These are phyloP conservation scores for Leccinum angustisporum DNA, from an alignment of 1,284 basidiomycete species.

Conservation along the genomic window DNA sequence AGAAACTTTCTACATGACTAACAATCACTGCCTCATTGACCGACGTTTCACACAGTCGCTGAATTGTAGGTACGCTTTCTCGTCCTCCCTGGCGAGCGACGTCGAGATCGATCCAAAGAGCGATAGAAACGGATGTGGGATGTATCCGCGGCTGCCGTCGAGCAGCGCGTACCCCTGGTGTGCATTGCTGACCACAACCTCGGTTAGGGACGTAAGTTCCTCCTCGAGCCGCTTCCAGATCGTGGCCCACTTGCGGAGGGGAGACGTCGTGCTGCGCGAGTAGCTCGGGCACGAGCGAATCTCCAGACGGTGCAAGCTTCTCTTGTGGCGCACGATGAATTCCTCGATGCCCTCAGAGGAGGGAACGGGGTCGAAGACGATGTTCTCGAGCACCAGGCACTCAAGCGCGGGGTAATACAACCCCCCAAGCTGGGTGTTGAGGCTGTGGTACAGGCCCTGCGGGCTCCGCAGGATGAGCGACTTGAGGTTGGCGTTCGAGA, in stretches of 20 bases:
- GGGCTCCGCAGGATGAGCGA: conserved; percentile 29
- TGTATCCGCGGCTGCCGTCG: conserved; percentile 23
- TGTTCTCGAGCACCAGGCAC: conserved; percentile 31
- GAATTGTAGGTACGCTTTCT: conserved; percentile 6
- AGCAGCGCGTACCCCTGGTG: conserved; percentile 25
- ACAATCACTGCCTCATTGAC: not conserved
- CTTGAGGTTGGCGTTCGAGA: conserved; percentile 21
- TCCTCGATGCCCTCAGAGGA: conserved; percentile 28
- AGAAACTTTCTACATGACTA: too few relatives aligned
- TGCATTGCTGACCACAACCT: conserved; percentile 18
- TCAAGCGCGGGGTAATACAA: conserved; percentile 29
- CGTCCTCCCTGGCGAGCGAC: conserved; percentile 11
- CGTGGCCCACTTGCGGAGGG: not conserved
- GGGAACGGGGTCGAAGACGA: conserved; percentile 28
- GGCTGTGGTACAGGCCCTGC: conserved; percentile 30
- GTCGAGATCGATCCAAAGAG: not conserved
- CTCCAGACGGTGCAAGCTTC: conserved; percentile 22
- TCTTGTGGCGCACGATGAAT: conserved; percentile 33
- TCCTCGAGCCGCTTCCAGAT: conserved; percentile 26
- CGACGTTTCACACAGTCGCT: conserved; percentile 15
- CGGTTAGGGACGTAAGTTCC: conserved; percentile 23
- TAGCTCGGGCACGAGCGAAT: conserved; percentile 20
- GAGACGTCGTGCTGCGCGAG: not conserved
- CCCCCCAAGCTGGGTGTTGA: conserved; percentile 18
- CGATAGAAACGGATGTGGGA: conserved; percentile 15